These are phyloP conservation scores for Pythium dissimile DNA, from an alignment of 352 stramenopile species.

Conservation along the genomic window DNA sequence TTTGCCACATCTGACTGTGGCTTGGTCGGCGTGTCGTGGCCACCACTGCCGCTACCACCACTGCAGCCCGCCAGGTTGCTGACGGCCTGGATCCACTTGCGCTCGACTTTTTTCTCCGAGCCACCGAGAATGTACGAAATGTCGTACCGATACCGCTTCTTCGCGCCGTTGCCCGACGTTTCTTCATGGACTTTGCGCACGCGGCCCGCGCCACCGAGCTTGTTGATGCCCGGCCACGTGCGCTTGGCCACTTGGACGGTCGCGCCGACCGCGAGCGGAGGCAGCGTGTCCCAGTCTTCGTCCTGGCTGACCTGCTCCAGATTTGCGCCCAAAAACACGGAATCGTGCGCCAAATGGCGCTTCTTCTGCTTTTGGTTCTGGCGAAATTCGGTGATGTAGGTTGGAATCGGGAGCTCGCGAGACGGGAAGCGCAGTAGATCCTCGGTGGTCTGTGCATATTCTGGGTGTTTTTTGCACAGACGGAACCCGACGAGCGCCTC, in stretches of 20 bases:
- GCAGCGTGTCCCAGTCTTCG: slow-evolving; percentile 42
- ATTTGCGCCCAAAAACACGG: slow-evolving; percentile 43
- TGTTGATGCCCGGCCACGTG: slow-evolving; percentile 87
- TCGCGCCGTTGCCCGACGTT: slow-evolving; percentile 19
- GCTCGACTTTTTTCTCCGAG: slow-evolving; percentile 73
- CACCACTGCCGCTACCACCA: too few species aligned
- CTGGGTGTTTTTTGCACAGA: slow-evolving; percentile 1
- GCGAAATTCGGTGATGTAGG: slow-evolving; percentile 49
- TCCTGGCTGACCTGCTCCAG: slow-evolving; percentile 31
- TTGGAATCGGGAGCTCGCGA: slow-evolving; percentile 34
- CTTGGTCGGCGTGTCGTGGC: slow-evolving; percentile 17
- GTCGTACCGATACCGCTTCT: slow-evolving; percentile 64
- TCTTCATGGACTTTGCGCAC: slow-evolving; percentile 59
- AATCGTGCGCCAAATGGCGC: slow-evolving; percentile 44
- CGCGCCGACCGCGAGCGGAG: slow-evolving; percentile 43
- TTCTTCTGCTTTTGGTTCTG: slow-evolving; percentile 47
- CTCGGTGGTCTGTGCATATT: slow-evolving; percentile 5
- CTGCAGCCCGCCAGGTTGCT: slow-evolving; percentile 22
- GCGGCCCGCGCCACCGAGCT: slow-evolving; percentile 69
- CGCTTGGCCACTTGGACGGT: slow-evolving; percentile 76
- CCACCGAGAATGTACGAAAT: slow-evolving; percentile 69
- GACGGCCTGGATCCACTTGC: slow-evolving; percentile 75
- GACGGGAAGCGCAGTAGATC: slow-evolving; percentile 12
- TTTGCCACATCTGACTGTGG: background rate
- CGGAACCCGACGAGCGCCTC: slow-evolving; percentile 17